Base-by-base conservation (phyloP, 352 stramenopile genomes). In the Achlya hypogyna region DNA sequence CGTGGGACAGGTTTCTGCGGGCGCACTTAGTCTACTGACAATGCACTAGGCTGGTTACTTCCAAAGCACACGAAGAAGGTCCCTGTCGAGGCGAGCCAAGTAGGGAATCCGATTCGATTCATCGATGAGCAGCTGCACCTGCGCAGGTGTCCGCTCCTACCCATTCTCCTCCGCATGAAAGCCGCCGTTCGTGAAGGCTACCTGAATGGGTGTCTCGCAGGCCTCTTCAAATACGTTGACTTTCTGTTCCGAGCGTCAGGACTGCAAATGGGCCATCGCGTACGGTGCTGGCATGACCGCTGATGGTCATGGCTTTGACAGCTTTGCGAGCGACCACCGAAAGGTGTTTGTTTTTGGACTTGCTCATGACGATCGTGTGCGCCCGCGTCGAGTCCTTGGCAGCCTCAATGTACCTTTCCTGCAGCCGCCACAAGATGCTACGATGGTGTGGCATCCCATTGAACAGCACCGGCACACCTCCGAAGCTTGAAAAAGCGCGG, bases 331-430 rank as follows among this genome's bases (percentile, higher is more conserved):
- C 20, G 25, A 64, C 1, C 23, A 34, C 12, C 9, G 45, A 25
- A 12, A 20, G 31, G 20, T 64, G 35, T 16, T 51, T 49, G 54
- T 64, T 34, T 8, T 38, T 31, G 12, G 54, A 20, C 35, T 64
- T 45, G 54, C 29, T 64, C 18, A 51, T 25, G 4, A 52, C 32
- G 22, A 64, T 64, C 32, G n/a, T 51, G 31, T 31, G 20, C 5
- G 54, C 54, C 8, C 54, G 35, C 54, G 45, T 51, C 40, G 54
- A 64, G 38, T 64, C 54, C 29, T 52, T 64, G 0, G 54, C 45
- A 18, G 54, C 54, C 27, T 64, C 54, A 20, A 52, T 64, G 27
- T 64, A 64, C 40, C 25, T 64, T 64, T 64, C 54, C 29, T 64
- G 35, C 3, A 64, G 18, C 20, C 54, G 35, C 54, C 54, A 64